These are phyloP conservation scores for Umbelopsis sp. DNA, from an alignment of 192 early-diverging fungal species.

Conservation along the genomic window DNA sequence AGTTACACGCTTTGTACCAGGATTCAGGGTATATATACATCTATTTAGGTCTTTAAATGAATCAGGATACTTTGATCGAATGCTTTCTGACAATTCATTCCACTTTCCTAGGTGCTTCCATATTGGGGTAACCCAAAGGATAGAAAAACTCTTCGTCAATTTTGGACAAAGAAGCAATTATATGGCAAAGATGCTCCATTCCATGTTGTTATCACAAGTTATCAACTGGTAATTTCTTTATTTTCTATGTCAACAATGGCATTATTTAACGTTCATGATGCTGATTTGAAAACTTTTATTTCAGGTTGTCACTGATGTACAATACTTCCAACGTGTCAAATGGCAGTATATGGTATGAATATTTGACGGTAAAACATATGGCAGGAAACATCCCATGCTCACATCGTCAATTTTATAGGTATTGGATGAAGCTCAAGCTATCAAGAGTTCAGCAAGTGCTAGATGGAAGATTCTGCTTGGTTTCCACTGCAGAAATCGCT, in stretches of 20 bases:
- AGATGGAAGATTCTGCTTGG: conserved; percentile 86
- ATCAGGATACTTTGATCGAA: too few species aligned
- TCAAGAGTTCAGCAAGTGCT: conserved; percentile 86
- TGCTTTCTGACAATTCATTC: neutral
- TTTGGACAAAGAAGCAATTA: conserved; percentile 75
- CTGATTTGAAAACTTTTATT: neutral
- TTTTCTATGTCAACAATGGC: neutral
- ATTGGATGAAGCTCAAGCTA: conserved; percentile 92
- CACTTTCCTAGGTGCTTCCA: conserved; percentile 54
- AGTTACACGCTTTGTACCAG: conserved; percentile 77
- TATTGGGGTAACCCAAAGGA: conserved; percentile 89
- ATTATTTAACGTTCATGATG: neutral
- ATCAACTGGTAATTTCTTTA: conserved; percentile 64
- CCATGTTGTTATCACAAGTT: conserved; percentile 89
- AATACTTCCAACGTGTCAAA: conserved; percentile 78
- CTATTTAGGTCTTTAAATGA: neutral
- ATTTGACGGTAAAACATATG: neutral
- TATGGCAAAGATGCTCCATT: conserved; percentile 78
- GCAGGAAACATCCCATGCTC: neutral
- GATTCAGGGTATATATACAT: conserved; percentile 57
- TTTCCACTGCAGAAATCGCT: conserved; percentile 83
- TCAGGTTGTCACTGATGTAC: conserved; percentile 73
- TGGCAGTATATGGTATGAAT: conserved; percentile 87
- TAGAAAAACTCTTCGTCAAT: conserved; percentile 80
- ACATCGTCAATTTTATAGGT: conserved; percentile 29